Percentiles rank a stretch among this genome's conserved stretches.
Evolutionary conservation across 768 basidiomycete genomes (phyloP).

Genomic region (Amylocystis lapponica): DNA sequence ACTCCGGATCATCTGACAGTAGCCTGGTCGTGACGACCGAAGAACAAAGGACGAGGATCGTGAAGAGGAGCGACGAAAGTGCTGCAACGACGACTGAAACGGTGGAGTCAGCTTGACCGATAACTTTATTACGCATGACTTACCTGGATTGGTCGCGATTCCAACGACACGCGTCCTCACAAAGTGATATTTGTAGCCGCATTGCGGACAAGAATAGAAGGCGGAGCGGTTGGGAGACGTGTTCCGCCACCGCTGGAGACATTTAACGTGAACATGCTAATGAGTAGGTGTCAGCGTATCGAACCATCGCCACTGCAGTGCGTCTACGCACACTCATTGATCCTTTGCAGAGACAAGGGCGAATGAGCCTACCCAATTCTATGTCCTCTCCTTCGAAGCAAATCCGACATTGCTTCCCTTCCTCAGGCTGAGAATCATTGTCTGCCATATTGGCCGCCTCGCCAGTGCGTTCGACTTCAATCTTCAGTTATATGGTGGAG

Average conservation of each 20-base stretch:
- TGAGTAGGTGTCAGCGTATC: slow-evolving; percentile 12
- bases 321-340: slow-evolving; percentile 54
- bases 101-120: slow-evolving; percentile 7
- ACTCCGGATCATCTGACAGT: slow-evolving; percentile 49
- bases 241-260: slow-evolving; percentile 71
- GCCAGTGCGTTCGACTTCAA: too few relatives aligned
- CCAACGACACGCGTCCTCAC: slow-evolving; percentile 65
- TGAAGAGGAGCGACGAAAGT: slow-evolving; percentile 57
- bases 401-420: slow-evolving; percentile 74
- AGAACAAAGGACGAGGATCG: slow-evolving; percentile 56
- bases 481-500: background rate
- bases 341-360: slow-evolving; percentile 76
- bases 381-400: slow-evolving; percentile 69
- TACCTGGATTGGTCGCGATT: slow-evolving; percentile 73
- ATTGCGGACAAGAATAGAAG: slow-evolving; percentile 79
- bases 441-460: too few relatives aligned
- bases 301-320: background rate
- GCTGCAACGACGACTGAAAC: slow-evolving; percentile 56
- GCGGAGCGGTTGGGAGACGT: slow-evolving; percentile 54
- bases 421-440: slow-evolving; percentile 1
- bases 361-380: slow-evolving; percentile 70
- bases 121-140: slow-evolving; percentile 11
- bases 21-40: slow-evolving; percentile 69
- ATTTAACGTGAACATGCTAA: slow-evolving; percentile 76
- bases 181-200: slow-evolving; percentile 72